phyloP scores from a whole-genome alignment of 176 grass and related monocot species.

The Cenchrus americanus region DNA sequence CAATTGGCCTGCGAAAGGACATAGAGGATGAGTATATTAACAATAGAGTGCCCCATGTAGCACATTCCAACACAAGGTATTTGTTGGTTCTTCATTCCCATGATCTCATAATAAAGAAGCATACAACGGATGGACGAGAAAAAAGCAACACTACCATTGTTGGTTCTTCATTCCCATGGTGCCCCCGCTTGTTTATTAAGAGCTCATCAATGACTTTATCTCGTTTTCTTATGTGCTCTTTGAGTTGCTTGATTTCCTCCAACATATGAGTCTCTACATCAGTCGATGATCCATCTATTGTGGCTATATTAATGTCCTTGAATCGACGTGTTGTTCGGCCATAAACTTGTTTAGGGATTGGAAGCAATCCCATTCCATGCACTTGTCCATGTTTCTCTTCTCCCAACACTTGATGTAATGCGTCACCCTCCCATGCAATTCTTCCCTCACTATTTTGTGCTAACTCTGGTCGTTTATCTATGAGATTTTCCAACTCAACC shows the following conservation, averaged over 20 bases:
- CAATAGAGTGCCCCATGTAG: not conserved
- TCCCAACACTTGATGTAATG: slow-evolving; percentile 28
- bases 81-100: too few species aligned
- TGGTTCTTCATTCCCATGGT: not conserved
- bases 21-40: not conserved
- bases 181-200: not conserved
- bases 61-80: not conserved
- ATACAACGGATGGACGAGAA: too few species aligned
- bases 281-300: not conserved
- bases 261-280: not conserved
- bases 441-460: slow-evolving; percentile 14
- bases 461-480: slow-evolving; percentile 4
- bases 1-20: not conserved
- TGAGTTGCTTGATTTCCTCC: not conserved
- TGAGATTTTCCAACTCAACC: slow-evolving; percentile 3
- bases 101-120: too few species aligned
- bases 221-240: not conserved
- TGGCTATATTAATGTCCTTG: not conserved
- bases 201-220: not conserved
- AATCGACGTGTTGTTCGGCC: not conserved
- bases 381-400: slow-evolving; percentile 18
- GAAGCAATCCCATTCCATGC: slow-evolving; percentile 26
- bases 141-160: not conserved
- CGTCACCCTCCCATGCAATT: slow-evolving; percentile 42
- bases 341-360: slow-evolving; percentile 17